phyloP scores from a whole-genome alignment of 495 filamentous ascomycete genomes.

The Letharia lupina region DNA sequence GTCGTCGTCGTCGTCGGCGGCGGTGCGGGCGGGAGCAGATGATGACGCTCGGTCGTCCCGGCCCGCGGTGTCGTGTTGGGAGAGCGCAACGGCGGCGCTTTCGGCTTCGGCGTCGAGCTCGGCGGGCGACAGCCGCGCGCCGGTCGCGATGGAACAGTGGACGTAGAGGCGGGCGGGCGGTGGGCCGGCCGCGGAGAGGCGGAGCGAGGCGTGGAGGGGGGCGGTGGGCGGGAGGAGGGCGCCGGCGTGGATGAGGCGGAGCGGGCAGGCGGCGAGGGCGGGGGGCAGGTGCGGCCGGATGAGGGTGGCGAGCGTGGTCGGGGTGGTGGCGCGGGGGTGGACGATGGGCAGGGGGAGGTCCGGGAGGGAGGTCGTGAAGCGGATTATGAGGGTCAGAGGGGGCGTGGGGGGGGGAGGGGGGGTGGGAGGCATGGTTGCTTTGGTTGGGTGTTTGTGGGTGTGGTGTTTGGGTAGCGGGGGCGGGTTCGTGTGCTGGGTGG shows the following conservation, averaged over 20 bases:
- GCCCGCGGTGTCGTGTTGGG: conserved; percentile 64
- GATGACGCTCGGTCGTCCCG: not conserved
- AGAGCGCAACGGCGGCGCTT: conserved; percentile 44
- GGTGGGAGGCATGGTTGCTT: conserved; percentile 10
- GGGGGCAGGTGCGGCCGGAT: conserved; percentile 66
- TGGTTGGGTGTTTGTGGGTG: not conserved
- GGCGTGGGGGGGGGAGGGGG: conserved; percentile 34
- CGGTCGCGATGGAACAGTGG: conserved; percentile 80
- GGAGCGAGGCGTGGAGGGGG: conserved; percentile 56
- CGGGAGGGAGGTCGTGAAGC: conserved; percentile 76
- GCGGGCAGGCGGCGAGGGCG: conserved; percentile 51
- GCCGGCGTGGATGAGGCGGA: conserved; percentile 83
- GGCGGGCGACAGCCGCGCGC: conserved; percentile 47
- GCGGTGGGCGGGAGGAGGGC: conserved; percentile 67
- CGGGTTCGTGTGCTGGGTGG: no score
- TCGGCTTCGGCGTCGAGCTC: conserved; percentile 64
- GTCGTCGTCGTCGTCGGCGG: no score
- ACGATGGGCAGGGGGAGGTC: conserved; percentile 74
- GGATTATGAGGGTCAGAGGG: conserved; percentile 63
- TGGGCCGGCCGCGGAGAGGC: conserved; percentile 45
- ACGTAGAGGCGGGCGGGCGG: conserved; percentile 52
- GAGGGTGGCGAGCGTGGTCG: conserved; percentile 66
- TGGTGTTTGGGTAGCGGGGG: not conserved
- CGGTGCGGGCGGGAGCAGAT: conserved; percentile 2
- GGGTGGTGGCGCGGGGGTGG: conserved; percentile 56